phyloP scores from a whole-genome alignment of 805 yeast genomes.

The Cyberlindnera meyerae region DNA sequence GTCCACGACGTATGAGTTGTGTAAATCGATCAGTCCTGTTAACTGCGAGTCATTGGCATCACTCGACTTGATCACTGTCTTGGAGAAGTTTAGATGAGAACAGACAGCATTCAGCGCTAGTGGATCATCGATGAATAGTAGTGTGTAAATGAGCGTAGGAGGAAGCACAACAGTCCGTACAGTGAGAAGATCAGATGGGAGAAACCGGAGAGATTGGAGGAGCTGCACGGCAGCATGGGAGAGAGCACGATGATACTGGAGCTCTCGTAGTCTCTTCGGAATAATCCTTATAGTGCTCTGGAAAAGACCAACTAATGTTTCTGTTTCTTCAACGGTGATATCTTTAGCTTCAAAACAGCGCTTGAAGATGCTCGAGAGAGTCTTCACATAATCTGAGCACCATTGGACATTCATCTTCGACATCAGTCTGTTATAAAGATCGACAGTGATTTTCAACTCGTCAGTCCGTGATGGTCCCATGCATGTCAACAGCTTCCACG shows the following conservation, averaged over 20 bases:
- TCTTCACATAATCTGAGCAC: conserved; percentile 8
- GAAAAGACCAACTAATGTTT: too few relatives aligned
- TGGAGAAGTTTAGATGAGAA: conserved; percentile 38
- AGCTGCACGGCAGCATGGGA: conserved; percentile 6
- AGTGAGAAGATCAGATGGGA: conserved; percentile 22
- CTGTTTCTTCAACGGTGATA: too few relatives aligned
- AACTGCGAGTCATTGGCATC: conserved; percentile 22
- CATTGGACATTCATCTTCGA: conserved; percentile 2
- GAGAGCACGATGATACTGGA: conserved; percentile 8
- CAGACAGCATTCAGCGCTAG: conserved; percentile 41
- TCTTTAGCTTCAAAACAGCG: too few relatives aligned
- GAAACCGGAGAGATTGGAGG: conserved; percentile 9
- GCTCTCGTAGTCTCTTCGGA: conserved; percentile 1
- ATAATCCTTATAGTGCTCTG: background rate
- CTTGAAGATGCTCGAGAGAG: too few relatives aligned
- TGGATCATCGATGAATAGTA: conserved; percentile 41
- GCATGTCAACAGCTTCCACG: conserved; percentile 11
- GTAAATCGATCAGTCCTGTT: conserved; percentile 31
- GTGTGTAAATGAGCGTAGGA: conserved; percentile 33
- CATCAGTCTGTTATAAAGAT: conserved; percentile 4
- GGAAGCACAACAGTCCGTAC: conserved; percentile 33
- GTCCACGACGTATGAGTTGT: conserved; percentile 52
- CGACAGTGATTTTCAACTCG: conserved; percentile 2
- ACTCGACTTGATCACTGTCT: conserved; percentile 10
- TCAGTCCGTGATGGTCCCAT: conserved; percentile 1